These are phyloP conservation scores for Juglanconis sp. DNA, from an alignment of 2,329 filamentous ascomycete genomes.

Conservation along the genomic window DNA sequence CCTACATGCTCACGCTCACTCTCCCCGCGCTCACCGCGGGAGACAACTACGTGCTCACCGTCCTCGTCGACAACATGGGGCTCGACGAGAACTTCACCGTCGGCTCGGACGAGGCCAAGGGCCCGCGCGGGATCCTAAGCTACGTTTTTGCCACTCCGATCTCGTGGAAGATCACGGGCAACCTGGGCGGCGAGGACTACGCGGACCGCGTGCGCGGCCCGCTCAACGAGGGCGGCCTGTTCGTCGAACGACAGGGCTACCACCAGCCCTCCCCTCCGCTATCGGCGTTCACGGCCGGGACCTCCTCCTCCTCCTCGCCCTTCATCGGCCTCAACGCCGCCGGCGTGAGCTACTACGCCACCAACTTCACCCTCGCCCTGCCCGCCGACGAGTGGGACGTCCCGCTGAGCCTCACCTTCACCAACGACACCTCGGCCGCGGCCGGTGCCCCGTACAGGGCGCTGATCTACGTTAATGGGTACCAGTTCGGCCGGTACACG, in stretches of 20 bases:
- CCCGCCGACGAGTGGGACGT: conserved; percentile 51
- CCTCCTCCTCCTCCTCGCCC: conserved; percentile 24
- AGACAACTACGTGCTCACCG: conserved; percentile 56
- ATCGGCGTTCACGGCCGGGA: conserved; percentile 36
- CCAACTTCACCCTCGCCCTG: conserved; percentile 51
- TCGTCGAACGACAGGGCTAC: conserved; percentile 53
- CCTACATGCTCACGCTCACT: conserved; percentile 49
- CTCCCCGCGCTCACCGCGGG: conserved; percentile 50
- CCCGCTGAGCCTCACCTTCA: conserved; percentile 53
- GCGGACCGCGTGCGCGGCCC: conserved; percentile 53
- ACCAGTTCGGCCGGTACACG: conserved; percentile 55
- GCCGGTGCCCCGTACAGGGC: conserved; percentile 42
- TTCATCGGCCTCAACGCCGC: conserved; percentile 36
- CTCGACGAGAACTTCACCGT: conserved; percentile 61
- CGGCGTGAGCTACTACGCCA: conserved; percentile 54
- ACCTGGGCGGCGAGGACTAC: conserved; percentile 59
- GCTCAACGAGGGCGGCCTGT: conserved; percentile 59
- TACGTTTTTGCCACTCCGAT: conserved; percentile 50
- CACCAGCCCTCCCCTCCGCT: conserved; percentile 50
- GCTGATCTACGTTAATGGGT: conserved; percentile 68
- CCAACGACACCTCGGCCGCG: conserved; percentile 31
- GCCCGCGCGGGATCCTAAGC: conserved; percentile 54
- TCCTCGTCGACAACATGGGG: conserved; percentile 68
- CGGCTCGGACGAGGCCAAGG: conserved; percentile 55
- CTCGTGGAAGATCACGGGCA: conserved; percentile 61